Base-by-base conservation (phyloP, 179 eudicot genomes). In the Actinidia chinensis region DNA sequence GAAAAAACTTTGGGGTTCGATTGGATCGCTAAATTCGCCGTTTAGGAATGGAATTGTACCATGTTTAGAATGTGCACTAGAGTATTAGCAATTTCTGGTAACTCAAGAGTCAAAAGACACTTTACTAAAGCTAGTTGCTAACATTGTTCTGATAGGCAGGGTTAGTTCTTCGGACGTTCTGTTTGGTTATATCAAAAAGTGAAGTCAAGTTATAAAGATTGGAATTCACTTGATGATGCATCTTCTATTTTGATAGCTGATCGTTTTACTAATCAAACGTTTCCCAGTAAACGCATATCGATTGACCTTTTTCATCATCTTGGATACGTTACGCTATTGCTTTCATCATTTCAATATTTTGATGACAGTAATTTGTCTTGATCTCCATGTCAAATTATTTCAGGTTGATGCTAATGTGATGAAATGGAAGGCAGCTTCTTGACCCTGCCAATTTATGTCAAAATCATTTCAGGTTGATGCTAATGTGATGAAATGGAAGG, bases 181-280 rank as follows among this genome's bases (percentile, higher is more conserved):
- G 50, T 66, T 42, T 20, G 40, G 73, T 20, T 33, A 22, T 3
- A 68, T 8, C 15, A 20, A 68, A 68, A 33, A 68, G 22, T 43
- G 20, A 43, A n/a, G 40, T 36, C 40, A 36, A 36, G 40, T 36
- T 36, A 36, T 36, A 36, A 36, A 36, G 40, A 36, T 36, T 36
- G 40, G 40, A 2, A 2, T 36, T 36, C 40, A n/a, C 33, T 40
- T 20, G 71, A 68, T 46, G 73, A 20, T 12, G 54, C 28, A 66
- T 43, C 7, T 46, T 46, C 55, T 36, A 68, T 68, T 43, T 20
- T 68, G 73, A 42, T 68, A 68, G 73, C 73, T 43, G 73, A 47
- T 20, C 3, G 28, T 46, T 11, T 68, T 46, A 20, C n/a, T 22
- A 46, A 44, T 43, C 6, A 0, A 5, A 63, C 43, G 33, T 11